phyloP scores from a whole-genome alignment of 805 yeast genomes.

The Teunomyces panamensis region DNA sequence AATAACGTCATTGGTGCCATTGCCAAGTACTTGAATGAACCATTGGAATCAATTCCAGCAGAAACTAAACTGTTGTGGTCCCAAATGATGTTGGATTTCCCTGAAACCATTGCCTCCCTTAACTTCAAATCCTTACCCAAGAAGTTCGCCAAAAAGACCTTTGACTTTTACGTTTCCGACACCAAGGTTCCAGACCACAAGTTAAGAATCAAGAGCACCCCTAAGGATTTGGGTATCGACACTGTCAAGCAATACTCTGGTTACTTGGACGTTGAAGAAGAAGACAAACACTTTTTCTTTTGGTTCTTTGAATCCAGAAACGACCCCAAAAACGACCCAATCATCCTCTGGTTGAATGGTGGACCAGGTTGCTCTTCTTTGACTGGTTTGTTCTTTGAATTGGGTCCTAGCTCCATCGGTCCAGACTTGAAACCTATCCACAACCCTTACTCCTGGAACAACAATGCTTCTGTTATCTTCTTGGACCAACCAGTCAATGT shows the following conservation, averaged over 20 bases:
- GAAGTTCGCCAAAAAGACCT: slow-evolving; percentile 16
- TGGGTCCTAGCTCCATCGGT: slow-evolving; percentile 82
- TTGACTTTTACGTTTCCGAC: slow-evolving; percentile 39
- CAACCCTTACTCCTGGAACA: slow-evolving; percentile 90
- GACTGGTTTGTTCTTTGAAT: slow-evolving; percentile 86
- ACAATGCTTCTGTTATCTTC: slow-evolving; percentile 84
- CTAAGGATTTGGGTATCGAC: slow-evolving; percentile 73
- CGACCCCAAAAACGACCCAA: slow-evolving; percentile 83
- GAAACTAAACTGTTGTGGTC: slow-evolving; percentile 56
- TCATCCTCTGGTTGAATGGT: slow-evolving; percentile 89
- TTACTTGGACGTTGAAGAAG: slow-evolving; percentile 75
- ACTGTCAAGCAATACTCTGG: slow-evolving; percentile 81
- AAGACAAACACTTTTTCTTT: slow-evolving; percentile 87
- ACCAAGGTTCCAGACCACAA: slow-evolving; percentile 46
- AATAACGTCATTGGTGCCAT: slow-evolving; percentile 43
- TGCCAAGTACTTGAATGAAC: slow-evolving; percentile 49
- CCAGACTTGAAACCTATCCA: slow-evolving; percentile 62
- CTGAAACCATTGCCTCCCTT: slow-evolving; percentile 51
- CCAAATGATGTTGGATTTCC: slow-evolving; percentile 61
- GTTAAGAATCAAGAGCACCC: slow-evolving; percentile 59
- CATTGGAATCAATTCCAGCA: slow-evolving; percentile 45
- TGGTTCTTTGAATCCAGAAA: slow-evolving; percentile 93
- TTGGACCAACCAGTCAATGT: slow-evolving; percentile 93
- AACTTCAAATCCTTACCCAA: slow-evolving; percentile 51
- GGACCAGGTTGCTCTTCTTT: slow-evolving; percentile 96